Conservation (phyloP, 2,329 filamentous ascomycete genomes). For the Paraphaeosphaeria minitans region DNA sequence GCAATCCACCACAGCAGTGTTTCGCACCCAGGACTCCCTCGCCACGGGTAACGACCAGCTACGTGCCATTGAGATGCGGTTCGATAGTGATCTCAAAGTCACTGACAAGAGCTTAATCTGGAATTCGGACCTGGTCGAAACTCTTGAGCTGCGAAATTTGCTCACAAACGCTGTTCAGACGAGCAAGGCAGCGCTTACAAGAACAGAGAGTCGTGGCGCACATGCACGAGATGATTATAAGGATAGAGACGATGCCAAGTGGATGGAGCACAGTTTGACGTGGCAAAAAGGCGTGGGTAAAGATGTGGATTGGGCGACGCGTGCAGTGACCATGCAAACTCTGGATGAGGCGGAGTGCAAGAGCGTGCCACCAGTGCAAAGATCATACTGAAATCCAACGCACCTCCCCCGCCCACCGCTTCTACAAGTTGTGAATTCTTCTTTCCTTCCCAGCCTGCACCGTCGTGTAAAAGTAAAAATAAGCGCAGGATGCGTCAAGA, state of each 20-base stretch:
- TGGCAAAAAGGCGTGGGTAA: conserved; percentile 51
- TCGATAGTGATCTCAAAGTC: conserved; percentile 44
- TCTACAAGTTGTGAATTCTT: too few relatives aligned
- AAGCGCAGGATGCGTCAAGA: too few relatives aligned
- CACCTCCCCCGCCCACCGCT: too few relatives aligned
- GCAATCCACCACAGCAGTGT: conserved; percentile 54
- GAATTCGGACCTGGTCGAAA: conserved; percentile 57
- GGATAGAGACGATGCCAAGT: conserved; percentile 49
- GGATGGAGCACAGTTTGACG: conserved; percentile 56
- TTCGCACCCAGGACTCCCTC: conserved; percentile 50
- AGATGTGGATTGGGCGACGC: conserved; percentile 50
- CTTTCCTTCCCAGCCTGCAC: too few relatives aligned
- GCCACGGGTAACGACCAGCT: conserved; percentile 41
- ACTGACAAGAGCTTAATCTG: conserved; percentile 55
- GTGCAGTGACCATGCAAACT: conserved; percentile 50
- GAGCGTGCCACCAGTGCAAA: conserved; percentile 44
- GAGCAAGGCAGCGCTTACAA: conserved; percentile 49
- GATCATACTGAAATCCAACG: conserved; percentile 42
- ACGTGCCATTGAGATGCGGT: conserved; percentile 43
- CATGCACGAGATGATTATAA: conserved; percentile 56
- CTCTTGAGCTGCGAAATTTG: conserved; percentile 54
- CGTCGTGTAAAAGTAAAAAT: too few relatives aligned
- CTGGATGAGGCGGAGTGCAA: conserved; percentile 53
- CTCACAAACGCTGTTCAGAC: conserved; percentile 55
- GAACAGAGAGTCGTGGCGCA: conserved; percentile 53